These are phyloP conservation scores for Botrytis porri DNA, from an alignment of 2,329 filamentous ascomycete genomes.

Conservation along the genomic window DNA sequence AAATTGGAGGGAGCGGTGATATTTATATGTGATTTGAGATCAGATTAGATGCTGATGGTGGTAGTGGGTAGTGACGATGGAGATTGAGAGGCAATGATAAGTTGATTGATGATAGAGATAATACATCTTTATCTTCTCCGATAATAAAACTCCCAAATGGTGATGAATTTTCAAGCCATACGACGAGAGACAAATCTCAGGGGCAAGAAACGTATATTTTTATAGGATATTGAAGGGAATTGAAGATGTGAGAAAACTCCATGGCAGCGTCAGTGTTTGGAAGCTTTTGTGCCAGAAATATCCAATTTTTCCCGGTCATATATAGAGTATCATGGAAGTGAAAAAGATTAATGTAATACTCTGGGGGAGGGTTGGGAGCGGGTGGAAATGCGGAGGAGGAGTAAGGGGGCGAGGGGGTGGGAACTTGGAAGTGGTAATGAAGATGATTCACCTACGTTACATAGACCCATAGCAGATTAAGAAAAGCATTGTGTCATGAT, in stretches of 20 bases:
- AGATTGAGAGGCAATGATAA: not conserved
- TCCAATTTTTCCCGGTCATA: rapidly evolving
- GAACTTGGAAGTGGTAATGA: not conserved
- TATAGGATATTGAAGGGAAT: not conserved
- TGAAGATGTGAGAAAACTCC: not conserved
- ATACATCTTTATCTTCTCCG: rapidly evolving
- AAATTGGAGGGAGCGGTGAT: too few relatives aligned
- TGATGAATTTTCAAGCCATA: not conserved
- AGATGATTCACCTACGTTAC: not conserved
- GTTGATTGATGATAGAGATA: not conserved
- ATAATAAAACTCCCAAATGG: not conserved
- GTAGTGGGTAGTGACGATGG: not conserved
- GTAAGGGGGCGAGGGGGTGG: too few relatives aligned
- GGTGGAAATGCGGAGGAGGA: too few relatives aligned
- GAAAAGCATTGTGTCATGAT: not conserved
- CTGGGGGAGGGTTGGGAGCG: not conserved
- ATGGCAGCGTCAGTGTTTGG: not conserved
- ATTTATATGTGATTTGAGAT: too few relatives aligned
- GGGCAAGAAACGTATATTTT: too few relatives aligned
- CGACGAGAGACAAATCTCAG: too few relatives aligned
- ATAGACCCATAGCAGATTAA: not conserved
- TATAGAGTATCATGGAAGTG: not conserved
- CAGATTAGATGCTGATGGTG: too few relatives aligned
- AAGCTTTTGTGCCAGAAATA: rapidly evolving
- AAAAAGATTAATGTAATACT: not conserved